Evolutionary conservation across 2,329 filamentous ascomycete species (phyloP), one percentile per base, ranked within the genome.

Genomic region (Chalaropsis thielavioides): DNA sequence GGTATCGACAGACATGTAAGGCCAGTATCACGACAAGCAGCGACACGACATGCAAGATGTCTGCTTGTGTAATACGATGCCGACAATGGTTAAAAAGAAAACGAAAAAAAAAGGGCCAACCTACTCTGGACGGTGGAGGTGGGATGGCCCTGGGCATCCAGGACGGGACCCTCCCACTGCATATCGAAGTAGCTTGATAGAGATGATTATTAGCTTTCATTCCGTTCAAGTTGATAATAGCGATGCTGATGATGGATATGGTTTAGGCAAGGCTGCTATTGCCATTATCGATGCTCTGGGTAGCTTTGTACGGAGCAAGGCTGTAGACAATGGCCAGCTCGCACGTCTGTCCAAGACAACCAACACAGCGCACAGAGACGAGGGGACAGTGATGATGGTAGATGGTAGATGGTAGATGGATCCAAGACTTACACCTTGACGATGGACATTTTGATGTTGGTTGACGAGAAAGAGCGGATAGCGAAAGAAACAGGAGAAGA

Each of bases 151-250:
- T 80, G 78, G 75, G 80, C 79, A 74, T 88, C 78, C 70, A 95
- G 71, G 74, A 84, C 80, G 69, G 88, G 88, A 69, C 88, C 89
- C 74, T 84, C 80, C 87, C 87, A 90, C 74, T 80, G 74, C 68
- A 88, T 73, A 69, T 92, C 87, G 79, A 92, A 91, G 80, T 79
- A 89, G 73, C 81, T 84, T 68, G 67, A 62, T 19, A 51, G 24
- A 58, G 51, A 58, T 17, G 51, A 10, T 58, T 17, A 35, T 60
- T 43, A 19, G 27, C 10, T 22, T 43, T 43, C 19, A 27, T 13
- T 6, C 19, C 24, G 46, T 10, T 24, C 10, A 35, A 35, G 51
- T 3, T 3, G 51, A 58, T 8, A 13, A n/a, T 5, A 35, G 13
- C 27, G 15, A 35, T 38, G 35, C 7, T 10, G 35, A 38, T 38